Base-by-base conservation (phyloP, 2,329 filamentous ascomycete species). In the Rhinocladiella mackenziei region DNA sequence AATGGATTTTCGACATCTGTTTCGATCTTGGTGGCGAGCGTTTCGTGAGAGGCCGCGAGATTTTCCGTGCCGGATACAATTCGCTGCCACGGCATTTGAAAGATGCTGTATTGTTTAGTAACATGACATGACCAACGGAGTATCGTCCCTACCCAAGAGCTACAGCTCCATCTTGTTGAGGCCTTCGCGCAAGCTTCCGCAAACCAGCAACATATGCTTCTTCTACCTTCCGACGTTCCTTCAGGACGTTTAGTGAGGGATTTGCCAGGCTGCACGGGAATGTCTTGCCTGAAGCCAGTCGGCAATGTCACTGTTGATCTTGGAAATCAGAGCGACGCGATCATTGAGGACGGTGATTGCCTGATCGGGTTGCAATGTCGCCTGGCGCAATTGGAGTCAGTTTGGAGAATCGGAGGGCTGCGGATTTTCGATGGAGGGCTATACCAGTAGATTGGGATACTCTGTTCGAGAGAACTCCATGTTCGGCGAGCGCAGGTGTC, bases 171-270 rank as follows among this genome's bases (percentile, higher is more conserved):
- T 89, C 88, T 41, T 86, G 82, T 41, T 84, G 78, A 55, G 80
- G 82, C 62, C 81, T 83, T 60, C 81, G 77, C 49, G 84, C 77
- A 52, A 98, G 79, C 71, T 86, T 94, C 60, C 83, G 83, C 58
- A 98, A 71, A 31, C 84, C 82, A 58, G 81, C 74, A 34, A 87
- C 86, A 68, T 98, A 98, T 61, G 82, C 77, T 61, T 97, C 91
- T 68, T 98, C 92, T 51, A 97, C 76, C 60, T 82, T 85, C 64
- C 89, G 84, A 58, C 92, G 87, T 73, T 98, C 92, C 91, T 97
- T 65, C 41, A 25, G 49, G 48, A 54, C 34, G 44, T 49, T 50
- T 34, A 48, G 30, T 23, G n/a, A 19, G 13, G 25, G 26, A 22
- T 23, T 25, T 25, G 11, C 32, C 9, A 35, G 38, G 26, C 25